A percentile compares a stretch with the other conserved stretches of the same genome.
These are phyloP conservation scores for Dactylonectria macrodidyma DNA, from an alignment of 2,329 filamentous ascomycete genomes.

Conservation along the genomic window DNA sequence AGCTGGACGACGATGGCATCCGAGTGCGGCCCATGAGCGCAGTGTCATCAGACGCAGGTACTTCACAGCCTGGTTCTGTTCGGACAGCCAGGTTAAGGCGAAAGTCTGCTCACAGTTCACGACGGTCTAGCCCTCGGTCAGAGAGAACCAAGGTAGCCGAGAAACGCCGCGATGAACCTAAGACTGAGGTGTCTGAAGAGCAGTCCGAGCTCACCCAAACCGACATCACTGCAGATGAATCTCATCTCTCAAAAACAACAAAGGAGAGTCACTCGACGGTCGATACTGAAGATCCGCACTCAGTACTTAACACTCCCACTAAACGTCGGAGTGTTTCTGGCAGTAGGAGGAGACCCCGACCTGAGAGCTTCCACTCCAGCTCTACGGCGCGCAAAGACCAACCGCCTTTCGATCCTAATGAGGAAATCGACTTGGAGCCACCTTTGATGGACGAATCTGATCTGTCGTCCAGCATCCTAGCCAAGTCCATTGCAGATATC, in stretches of 20 bases:
- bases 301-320: constrained; percentile 57
- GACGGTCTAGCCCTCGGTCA: constrained; percentile 45
- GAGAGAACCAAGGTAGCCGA: constrained; percentile 49
- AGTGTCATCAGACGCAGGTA: constrained; percentile 46
- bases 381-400: constrained; percentile 46
- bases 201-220: constrained; percentile 35
- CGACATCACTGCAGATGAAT: constrained; percentile 35
- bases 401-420: constrained; percentile 49
- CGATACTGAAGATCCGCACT: constrained; percentile 55
- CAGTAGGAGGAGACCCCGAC: constrained; percentile 45
- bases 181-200: constrained; percentile 35
- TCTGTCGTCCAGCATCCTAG: constrained; percentile 55
- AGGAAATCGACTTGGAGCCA: constrained; percentile 46
- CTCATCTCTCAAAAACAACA: constrained; percentile 41
- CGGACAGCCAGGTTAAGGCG: constrained; percentile 45
- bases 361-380: constrained; percentile 43
- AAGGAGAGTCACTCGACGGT: constrained; percentile 34
- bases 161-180: constrained; percentile 33
- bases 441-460: constrained; percentile 50
- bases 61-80: constrained; percentile 39
- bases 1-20: constrained; percentile 52
- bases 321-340: constrained; percentile 51
- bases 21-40: constrained; percentile 48
- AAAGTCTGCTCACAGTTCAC: constrained; percentile 48
- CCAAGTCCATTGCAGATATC: constrained; percentile 71